Evolutionary conservation across 2,329 filamentous ascomycete species (phyloP), one percentile per base, ranked within the genome.

Genomic region (Curvularia eragrostidis): DNA sequence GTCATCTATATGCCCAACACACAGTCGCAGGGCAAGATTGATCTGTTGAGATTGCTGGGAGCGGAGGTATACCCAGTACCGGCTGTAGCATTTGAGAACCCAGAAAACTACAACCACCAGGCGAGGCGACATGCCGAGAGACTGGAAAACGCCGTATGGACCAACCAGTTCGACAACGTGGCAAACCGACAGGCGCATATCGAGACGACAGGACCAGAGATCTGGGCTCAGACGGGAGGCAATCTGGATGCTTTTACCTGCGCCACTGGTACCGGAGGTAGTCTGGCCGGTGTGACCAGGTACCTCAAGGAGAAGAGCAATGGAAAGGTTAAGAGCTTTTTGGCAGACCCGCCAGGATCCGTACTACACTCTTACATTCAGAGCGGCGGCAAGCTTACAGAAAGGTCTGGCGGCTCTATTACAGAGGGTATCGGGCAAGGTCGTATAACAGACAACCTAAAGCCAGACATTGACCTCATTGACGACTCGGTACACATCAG

Each of bases 1-100:
- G 93, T 98, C 74, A 99, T 99, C 76, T 99, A 98, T 87, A 98
- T 99, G 95, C 95, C 95, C 70, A 91, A 99, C 83, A 98, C 94
- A 48, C 95, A 98, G 81, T 96, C 93, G 19, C 94, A 97, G 80
- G 95, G 93, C 76, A 99, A 99, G 83, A 91, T 99, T 75, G 95
- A 98, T 77, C 85, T 99, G 52, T 83, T 99, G 64, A 86, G 94
- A 8, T 83, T 98, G 34, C 85, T 99, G 9, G 95, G 95, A 64
- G 95, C 95, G 24, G 93, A 98, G 78, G 95, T 99, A 32, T 91
- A 96, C 80, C 93, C 95, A 18, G 95, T 99, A 0, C 95, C 95
- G 15, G 95, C 94, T 7, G 95, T 98, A 15, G 89, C 95, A 3
- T 98, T 96, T 73, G 93, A 98, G 63, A 91, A 98, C 81, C 91